A percentile compares a stretch with the other conserved stretches of the same genome.
These are phyloP conservation scores for Carex pumila DNA, from an alignment of 176 grass and related monocot genomes.

Conservation along the genomic window DNA sequence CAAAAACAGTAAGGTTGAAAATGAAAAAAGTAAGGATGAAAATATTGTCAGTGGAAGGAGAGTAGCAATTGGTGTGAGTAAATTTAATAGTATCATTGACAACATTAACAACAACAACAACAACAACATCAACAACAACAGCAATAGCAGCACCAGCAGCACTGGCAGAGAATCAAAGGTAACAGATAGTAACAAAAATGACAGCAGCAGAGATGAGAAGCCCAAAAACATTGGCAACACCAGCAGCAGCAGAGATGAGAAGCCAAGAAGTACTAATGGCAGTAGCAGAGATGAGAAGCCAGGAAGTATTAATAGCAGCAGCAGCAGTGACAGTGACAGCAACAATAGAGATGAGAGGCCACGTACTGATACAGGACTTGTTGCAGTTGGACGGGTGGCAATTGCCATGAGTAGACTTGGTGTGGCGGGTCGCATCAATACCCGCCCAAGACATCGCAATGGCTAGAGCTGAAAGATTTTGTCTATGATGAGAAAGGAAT, in stretches of 20 bases:
- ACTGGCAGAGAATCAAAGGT: slow-evolving; percentile 1
- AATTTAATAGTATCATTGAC: slow-evolving; percentile 1
- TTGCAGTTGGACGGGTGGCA: slow-evolving; percentile 17
- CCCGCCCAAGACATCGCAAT: background rate
- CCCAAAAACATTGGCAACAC: background rate
- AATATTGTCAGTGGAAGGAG: background rate
- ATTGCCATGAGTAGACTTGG: slow-evolving; percentile 28
- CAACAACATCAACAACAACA: background rate
- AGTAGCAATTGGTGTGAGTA: slow-evolving; percentile 7
- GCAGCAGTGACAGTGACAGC: background rate
- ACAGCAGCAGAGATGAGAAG: background rate
- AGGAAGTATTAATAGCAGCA: background rate
- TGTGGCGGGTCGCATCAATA: slow-evolving; percentile 14
- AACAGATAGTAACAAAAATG: background rate
- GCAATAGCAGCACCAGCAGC: background rate
- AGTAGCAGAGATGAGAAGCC: background rate
- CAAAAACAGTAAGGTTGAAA: slow-evolving; percentile 1
- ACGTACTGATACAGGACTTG: slow-evolving; percentile 1
- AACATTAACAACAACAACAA: slow-evolving; percentile 4
- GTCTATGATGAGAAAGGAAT: background rate
- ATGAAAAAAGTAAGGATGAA: background rate
- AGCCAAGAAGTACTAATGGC: background rate
- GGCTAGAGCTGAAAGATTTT: slow-evolving; percentile 1
- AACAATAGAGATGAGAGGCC: slow-evolving; percentile 1
- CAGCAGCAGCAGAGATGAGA: background rate